Evolutionary conservation across 371 early-diverging fungal genomes (phyloP), one percentile per base, ranked within the genome.

Genomic region (Basidiobolus meristosporus): DNA sequence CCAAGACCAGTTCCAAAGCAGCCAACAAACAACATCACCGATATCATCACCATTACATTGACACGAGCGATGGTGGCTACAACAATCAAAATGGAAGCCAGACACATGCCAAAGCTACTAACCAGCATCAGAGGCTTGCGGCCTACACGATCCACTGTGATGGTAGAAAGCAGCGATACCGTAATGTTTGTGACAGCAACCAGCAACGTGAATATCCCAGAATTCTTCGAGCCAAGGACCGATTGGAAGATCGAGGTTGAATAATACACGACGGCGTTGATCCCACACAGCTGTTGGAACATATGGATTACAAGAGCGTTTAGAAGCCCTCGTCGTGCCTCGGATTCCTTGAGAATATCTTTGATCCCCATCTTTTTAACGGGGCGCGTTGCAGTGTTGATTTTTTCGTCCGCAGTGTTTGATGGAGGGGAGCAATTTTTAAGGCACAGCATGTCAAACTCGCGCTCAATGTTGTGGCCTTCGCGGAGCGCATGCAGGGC

Each of bases 1-100:
- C 89, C 85, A 1, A 89, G 52, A 18, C 87, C 96, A 15, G 90
- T 50, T 26, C 81, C 82, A 53, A 79, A 95, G 30, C 66, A 65
- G 19, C 73, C 70, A 12, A 82, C 73, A 59, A 82, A 89, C 31
- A 81, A 46, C 57, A 79, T 69, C 47, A 83, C 60, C 47, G 72
- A 64, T 7, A 73, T 64, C 20, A 70, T 72, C 11, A 81, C 75
- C 18, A 82, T 50, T 22, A 60, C 46, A 21, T 63, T 58, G 19
- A 73, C 40, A 4, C 57, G 43, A 39, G 45, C 59, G 15, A 55
- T 59, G 3, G 73, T 56, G n/a, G 68, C 71, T 14, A 73, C 41
- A 7, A 77, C 66, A 20, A 82, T 48, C 18, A 70, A 22, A 30
- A 37, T 22, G 7, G 68, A 68, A 39, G 62, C 67, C 5, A 73